Evolutionary conservation across 768 basidiomycete genomes (phyloP).

Genomic region (Amanita exitialis): DNA sequence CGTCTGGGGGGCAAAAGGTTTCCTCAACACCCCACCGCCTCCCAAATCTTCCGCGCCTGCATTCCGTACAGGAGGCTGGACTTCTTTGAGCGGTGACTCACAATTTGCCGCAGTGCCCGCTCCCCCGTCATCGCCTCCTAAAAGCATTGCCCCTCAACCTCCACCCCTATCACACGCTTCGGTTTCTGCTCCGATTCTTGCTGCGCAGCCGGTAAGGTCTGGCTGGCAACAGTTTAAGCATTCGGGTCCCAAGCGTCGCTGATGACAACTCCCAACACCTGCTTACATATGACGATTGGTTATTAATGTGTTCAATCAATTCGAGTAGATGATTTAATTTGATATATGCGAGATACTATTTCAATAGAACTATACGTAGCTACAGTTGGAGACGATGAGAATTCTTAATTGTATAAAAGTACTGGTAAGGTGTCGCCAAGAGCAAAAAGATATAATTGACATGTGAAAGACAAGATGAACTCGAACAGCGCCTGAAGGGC

Average conservation of each 20-base stretch:
- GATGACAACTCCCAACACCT: background rate
- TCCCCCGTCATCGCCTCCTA: background rate
- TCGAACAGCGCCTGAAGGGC: background rate
- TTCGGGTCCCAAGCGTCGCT: constrained; percentile 21
- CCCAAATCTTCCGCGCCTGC: constrained; percentile 29
- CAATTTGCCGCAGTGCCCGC: constrained; percentile 7
- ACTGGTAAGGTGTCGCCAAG: constrained; percentile 5
- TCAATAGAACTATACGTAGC: constrained; percentile 24
- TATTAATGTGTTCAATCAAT: background rate
- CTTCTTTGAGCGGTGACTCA: constrained; percentile 42
- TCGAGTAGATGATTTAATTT: constrained; percentile 7
- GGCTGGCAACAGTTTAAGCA: constrained; percentile 56
- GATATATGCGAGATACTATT: constrained; percentile 28
- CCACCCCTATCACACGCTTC: constrained; percentile 5
- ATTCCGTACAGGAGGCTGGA: constrained; percentile 60
- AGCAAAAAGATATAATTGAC: background rate
- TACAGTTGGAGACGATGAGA: constrained; percentile 28
- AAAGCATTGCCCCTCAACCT: background rate
- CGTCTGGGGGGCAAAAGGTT: background rate
- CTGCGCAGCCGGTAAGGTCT: constrained; percentile 25
- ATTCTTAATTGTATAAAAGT: constrained; percentile 6
- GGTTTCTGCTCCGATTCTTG: constrained; percentile 9
- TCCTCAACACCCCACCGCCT: constrained; percentile 2
- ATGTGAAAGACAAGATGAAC: constrained; percentile 1
- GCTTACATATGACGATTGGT: background rate